Conservation (phyloP, 129 eudicot genomes). For the Helichrysum umbraculigerum region DNA sequence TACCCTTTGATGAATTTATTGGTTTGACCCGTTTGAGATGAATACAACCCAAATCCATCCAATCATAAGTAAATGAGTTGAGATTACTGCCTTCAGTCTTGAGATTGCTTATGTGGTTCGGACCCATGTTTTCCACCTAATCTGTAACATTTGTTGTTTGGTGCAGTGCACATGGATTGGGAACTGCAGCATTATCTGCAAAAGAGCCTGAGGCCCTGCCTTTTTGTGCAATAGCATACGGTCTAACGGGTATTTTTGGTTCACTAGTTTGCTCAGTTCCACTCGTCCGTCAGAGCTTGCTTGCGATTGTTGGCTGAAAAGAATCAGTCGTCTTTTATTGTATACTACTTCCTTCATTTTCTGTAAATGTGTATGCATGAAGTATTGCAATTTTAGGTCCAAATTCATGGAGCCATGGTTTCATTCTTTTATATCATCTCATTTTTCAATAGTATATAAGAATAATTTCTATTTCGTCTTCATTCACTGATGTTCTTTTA, state of each 20-base stretch:
- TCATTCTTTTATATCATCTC: conserved; percentile 9
- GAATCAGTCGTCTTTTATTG: not conserved
- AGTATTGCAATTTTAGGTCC: conserved; percentile 11
- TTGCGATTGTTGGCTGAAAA: conserved; percentile 80
- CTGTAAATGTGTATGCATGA: conserved; percentile 24
- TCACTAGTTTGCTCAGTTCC: conserved; percentile 92
- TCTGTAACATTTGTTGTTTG: conserved; percentile 11
- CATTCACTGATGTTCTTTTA: too few species aligned
- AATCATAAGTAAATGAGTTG: not conserved
- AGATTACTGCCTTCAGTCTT: not conserved
- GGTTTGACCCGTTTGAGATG: not conserved
- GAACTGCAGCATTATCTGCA: conserved; percentile 98
- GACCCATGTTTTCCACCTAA: conserved; percentile 10
- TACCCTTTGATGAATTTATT: not conserved
- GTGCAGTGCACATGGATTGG: conserved; percentile 93
- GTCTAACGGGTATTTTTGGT: conserved; percentile 90
- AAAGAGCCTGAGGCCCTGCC: conserved; percentile 99
- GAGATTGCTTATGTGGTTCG: not conserved
- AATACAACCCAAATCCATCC: not conserved
- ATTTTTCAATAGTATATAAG: not conserved
- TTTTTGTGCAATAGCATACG: conserved; percentile 96
- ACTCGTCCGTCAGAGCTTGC: conserved; percentile 85
- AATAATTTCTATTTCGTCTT: too few species aligned
- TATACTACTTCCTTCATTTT: not conserved
- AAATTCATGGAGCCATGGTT: not conserved